Evolutionary conservation across 2,329 filamentous ascomycete species (phyloP).

Genomic region (Harringtonia lauricola): DNA sequence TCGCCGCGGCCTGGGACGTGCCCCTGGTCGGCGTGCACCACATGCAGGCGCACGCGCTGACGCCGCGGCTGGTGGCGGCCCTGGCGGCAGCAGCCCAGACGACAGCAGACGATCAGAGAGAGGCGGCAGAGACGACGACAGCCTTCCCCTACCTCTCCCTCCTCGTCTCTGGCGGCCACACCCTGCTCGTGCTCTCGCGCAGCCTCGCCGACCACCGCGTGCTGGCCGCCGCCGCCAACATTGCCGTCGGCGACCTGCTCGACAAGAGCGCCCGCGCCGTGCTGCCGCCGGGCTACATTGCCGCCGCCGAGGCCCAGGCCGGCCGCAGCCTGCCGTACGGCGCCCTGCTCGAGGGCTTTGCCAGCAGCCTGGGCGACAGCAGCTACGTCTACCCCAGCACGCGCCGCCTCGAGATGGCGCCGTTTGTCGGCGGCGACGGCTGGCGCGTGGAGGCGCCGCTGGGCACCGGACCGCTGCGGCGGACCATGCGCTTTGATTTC

Average conservation of each 20-base stretch:
- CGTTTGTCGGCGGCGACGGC: conserved; percentile 24
- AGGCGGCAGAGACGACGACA: neutral
- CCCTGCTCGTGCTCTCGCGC: conserved; percentile 67
- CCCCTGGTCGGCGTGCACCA: conserved; percentile 85
- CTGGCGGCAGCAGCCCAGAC: neutral
- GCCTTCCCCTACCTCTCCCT: conserved; percentile 71
- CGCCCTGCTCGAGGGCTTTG: conserved; percentile 69
- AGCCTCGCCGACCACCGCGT: conserved; percentile 59
- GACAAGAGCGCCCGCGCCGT: conserved; percentile 78
- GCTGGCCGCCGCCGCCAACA: conserved; percentile 62
- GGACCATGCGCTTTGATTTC: conserved; percentile 60
- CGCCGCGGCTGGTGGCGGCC: conserved; percentile 64
- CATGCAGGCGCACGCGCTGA: conserved; percentile 94
- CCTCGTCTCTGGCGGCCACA: conserved; percentile 87
- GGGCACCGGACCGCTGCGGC: conserved; percentile 27
- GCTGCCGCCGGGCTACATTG: conserved; percentile 50
- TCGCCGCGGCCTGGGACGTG: conserved; percentile 71
- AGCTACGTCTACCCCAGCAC: conserved; percentile 48
- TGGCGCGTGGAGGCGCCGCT: conserved; percentile 66
- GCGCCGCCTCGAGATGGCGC: conserved; percentile 46
- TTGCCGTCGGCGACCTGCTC: conserved; percentile 80
- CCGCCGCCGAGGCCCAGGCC: conserved; percentile 25
- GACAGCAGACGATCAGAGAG: neutral
- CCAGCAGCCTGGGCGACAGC: conserved; percentile 20
- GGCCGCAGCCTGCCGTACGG: conserved; percentile 63